Evolutionary conservation across 2,329 filamentous ascomycete genomes (phyloP), one percentile per base, ranked within the genome.

Genomic region (Sphaerostilbella broomeana): DNA sequence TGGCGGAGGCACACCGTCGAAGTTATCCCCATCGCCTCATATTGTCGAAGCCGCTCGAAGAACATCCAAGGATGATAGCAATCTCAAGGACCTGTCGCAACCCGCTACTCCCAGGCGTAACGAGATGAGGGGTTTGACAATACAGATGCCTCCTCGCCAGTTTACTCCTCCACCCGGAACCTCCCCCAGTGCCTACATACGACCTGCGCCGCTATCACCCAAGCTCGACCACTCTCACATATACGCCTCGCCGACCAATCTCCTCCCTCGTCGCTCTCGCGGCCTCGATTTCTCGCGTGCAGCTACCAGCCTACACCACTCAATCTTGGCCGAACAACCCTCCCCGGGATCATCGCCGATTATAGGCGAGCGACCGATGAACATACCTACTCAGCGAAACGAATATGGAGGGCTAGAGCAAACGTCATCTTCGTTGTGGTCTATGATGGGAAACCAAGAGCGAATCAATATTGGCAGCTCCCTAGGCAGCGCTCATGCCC

Each of bases 281-380:
- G 90, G 90, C 29, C 71, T 95, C 45, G 90, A 97, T 64, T 97
- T 95, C 61, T 90, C 90, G 27, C 77, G 90, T 50, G 89, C 89
- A 9, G 92, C 87, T 46, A 95, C 90, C 9, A 94, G 89, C 57
- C 72, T 98, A 16, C 92, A 97, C 63, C 92, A 97, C 62, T 95
- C 90, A 12, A 97, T 86, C 1, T 75, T 97, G 7, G 89, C 90
- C 40, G 86, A 95, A 51, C 78, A 83, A 58, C 84, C 86, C 1
- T 92, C 86, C 5, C 88, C 89, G 4, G 88, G 94, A 59, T 92
- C 87, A 0, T 95, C 89, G 1, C 92, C 92, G 1, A 89, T 83
- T 10, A 81, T 92, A 39, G 80, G 81, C 37, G 79, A 84, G 25
- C 64, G 69, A 47, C 77, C 72, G 18, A 76, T 81, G 68, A 78